Evolutionary conservation across 2,329 filamentous ascomycete species (phyloP).

Genomic region (Aspergillus phoenicis): DNA sequence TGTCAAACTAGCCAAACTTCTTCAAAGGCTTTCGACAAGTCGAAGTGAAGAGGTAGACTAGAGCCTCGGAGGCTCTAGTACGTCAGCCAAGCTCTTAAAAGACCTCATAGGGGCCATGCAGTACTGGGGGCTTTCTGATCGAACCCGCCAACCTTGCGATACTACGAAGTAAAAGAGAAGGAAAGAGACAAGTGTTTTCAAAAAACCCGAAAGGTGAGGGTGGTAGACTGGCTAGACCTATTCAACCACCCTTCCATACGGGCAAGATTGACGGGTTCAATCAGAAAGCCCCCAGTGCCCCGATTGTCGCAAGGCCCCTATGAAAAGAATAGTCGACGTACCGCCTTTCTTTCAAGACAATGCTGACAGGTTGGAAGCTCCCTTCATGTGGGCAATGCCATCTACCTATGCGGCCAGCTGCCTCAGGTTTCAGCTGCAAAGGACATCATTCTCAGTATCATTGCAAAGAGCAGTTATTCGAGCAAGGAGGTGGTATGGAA

Average conservation of each 20-base stretch:
- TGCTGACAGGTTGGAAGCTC: neutral
- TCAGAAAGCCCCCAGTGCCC: neutral
- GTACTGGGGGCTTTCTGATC: no score
- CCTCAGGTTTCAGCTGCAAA: slow-evolving; percentile 27
- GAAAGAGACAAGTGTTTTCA: no score
- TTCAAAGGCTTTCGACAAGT: neutral
- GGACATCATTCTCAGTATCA: slow-evolving; percentile 22
- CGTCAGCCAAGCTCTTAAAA: neutral
- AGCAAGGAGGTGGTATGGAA: slow-evolving; percentile 26
- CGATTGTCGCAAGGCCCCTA: slow-evolving; percentile 14
- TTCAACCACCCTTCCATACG: no score
- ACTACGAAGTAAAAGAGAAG: no score
- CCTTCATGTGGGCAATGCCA: slow-evolving; percentile 26
- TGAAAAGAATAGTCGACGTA: slow-evolving; percentile 29
- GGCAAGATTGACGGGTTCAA: slow-evolving; percentile 18
- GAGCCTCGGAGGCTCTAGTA: slow-evolving; percentile 15
- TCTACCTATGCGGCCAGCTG: slow-evolving; percentile 31
- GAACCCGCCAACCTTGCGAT: no score
- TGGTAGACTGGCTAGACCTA: slow-evolving; percentile 22
- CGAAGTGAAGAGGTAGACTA: slow-evolving; percentile 27
- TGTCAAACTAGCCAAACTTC: no score
- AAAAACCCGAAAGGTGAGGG: neutral
- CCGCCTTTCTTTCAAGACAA: slow-evolving; percentile 19
- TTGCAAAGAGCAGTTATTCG: slow-evolving; percentile 21
- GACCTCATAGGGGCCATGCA: neutral